A percentile compares a stretch with the other conserved stretches of the same genome.
Conservation (phyloP, 2,329 filamentous ascomycete genomes). For the Colletotrichum sp. region DNA sequence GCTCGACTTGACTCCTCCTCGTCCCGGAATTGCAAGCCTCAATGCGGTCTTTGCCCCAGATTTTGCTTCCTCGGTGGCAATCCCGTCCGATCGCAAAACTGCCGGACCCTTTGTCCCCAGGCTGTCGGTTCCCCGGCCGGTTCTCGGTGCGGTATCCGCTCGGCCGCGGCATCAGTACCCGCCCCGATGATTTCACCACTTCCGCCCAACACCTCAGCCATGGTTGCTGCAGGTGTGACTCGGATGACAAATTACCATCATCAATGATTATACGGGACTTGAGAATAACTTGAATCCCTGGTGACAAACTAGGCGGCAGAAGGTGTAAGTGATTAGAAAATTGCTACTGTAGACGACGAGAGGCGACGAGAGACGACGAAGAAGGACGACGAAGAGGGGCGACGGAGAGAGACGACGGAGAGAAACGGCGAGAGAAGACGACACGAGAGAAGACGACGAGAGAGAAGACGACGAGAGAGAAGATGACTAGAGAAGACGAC, state of each 20-base stretch:
- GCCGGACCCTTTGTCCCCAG: not conserved
- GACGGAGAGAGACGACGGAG: too few relatives aligned
- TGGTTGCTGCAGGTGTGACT: not conserved
- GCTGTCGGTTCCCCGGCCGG: conserved; percentile 13
- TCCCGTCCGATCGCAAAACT: not conserved
- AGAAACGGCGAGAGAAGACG: too few relatives aligned
- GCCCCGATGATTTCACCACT: conserved; percentile 6
- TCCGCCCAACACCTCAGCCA: not conserved
- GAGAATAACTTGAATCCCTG: not conserved
- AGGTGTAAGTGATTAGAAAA: not conserved
- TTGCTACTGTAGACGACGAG: too few relatives aligned
- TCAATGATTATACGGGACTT: not conserved
- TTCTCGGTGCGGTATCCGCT: conserved; percentile 18
- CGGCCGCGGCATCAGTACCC: conserved; percentile 15
- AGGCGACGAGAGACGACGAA: too few relatives aligned
- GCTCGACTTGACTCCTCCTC: conserved; percentile 3
- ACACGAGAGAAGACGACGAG: too few relatives aligned
- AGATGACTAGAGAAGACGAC: too few relatives aligned
- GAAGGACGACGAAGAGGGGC: too few relatives aligned
- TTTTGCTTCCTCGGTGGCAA: conserved; percentile 16
- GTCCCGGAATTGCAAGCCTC: conserved; percentile 9
- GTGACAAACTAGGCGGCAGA: not conserved
- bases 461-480: too few relatives aligned
- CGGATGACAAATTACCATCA: not conserved
- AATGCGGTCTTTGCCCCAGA: conserved; percentile 1